phyloP scores from a whole-genome alignment of 495 filamentous ascomycete genomes.

The Tuber brumale region DNA sequence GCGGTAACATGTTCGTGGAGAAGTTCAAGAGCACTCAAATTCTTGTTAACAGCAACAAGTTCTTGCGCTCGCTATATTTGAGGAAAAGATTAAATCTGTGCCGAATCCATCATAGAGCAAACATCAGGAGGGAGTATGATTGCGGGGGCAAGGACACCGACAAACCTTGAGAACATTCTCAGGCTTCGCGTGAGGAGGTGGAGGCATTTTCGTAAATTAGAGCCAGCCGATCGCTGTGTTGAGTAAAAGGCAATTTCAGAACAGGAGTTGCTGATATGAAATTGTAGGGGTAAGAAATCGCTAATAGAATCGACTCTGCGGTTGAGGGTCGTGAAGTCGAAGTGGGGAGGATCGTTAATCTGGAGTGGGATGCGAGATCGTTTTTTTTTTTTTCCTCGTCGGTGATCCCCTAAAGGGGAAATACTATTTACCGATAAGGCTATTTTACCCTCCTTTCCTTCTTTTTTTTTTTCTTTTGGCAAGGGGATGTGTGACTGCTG shows the following conservation, averaged over 20 bases:
- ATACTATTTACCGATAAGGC: background rate
- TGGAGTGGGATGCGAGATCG: background rate
- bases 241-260: background rate
- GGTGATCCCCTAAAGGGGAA: background rate
- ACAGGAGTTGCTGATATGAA: background rate
- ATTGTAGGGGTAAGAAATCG: background rate
- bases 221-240: background rate
- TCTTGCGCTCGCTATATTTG: conserved; percentile 73
- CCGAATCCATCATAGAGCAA: background rate
- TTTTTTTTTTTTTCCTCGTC: background rate
- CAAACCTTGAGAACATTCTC: conserved; percentile 94
- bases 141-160: conserved; percentile 11
- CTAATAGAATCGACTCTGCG: background rate
- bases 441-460: background rate
- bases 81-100: conserved; percentile 13
- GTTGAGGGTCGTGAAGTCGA: background rate
- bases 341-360: background rate
- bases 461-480: background rate
- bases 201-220: conserved; percentile 65
- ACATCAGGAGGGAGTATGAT: conserved; percentile 9
- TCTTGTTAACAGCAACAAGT: conserved; percentile 94
- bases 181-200: conserved; percentile 89
- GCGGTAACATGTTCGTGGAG: conserved; percentile 99
- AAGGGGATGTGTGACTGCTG: background rate
- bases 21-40: conserved; percentile 80